Evolutionary conservation across 106 monocot genomes (phyloP).

Genomic region (Dioscorea dumetorum): DNA sequence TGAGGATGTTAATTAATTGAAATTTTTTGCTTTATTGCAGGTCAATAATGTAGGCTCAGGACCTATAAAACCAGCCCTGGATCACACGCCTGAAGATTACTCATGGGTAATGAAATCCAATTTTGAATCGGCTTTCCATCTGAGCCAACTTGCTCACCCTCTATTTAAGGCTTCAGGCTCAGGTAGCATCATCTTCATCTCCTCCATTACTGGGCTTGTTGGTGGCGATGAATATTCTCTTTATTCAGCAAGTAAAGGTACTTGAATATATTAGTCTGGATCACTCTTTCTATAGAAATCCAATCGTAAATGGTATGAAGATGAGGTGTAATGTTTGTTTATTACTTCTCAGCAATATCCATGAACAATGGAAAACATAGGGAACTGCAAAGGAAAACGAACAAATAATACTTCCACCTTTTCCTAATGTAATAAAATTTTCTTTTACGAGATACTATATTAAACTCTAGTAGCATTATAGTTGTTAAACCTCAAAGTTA

Average conservation of each 20-base stretch:
- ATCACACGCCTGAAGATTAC: constrained; percentile 18
- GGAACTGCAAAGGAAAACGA: no score
- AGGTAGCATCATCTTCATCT: constrained; percentile 37
- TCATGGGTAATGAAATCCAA: constrained; percentile 27
- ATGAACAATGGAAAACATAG: no score
- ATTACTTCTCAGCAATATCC: no score
- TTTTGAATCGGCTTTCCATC: constrained; percentile 52
- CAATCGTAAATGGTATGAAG: constrained; percentile 22
- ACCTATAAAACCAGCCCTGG: constrained; percentile 8
- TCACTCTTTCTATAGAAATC: neutral
- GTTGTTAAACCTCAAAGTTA: no score
- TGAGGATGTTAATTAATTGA: no score
- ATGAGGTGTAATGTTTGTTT: neutral
- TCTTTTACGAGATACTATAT: no score
- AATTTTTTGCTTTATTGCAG: neutral
- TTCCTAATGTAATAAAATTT: no score
- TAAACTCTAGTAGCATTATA: no score
- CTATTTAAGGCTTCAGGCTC: constrained; percentile 36
- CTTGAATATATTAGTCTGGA: neutral
- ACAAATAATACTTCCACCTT: no score
- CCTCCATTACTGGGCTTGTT: constrained; percentile 33
- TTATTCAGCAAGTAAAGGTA: constrained; percentile 44
- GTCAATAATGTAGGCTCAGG: constrained; percentile 31
- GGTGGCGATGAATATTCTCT: constrained; percentile 4
- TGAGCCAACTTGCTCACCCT: constrained; percentile 57